These are phyloP conservation scores for Trichophyton mentagrophytes DNA, from an alignment of 2,329 filamentous ascomycete species.

Conservation along the genomic window DNA sequence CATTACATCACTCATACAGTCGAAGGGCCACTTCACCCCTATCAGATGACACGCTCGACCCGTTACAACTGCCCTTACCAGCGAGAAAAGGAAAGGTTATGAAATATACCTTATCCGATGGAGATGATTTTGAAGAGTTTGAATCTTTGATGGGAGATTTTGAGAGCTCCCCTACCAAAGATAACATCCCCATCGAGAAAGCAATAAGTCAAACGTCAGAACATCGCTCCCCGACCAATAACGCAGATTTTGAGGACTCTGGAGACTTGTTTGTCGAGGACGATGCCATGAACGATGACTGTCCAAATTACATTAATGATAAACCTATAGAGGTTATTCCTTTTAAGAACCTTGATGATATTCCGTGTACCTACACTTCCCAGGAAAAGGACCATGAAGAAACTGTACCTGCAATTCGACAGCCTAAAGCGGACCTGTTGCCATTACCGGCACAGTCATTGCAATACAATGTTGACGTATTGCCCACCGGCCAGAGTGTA, in stretches of 20 bases:
- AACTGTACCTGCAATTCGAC: not conserved
- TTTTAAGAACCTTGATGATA: not conserved
- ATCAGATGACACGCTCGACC: not conserved
- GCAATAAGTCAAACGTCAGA: not conserved
- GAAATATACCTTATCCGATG: not conserved
- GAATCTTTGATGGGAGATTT: not conserved
- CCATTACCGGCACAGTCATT: not conserved
- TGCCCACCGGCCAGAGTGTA: not conserved
- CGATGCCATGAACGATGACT: not conserved
- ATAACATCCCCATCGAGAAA: not conserved
- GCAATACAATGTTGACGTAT: not conserved
- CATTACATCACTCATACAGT: not conserved
- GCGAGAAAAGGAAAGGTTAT: not conserved
- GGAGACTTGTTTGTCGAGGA: not conserved
- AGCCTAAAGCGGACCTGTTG: not conserved
- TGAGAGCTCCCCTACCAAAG: not conserved
- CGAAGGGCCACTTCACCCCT: not conserved
- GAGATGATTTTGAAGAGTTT: not conserved
- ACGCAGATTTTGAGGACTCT: not conserved
- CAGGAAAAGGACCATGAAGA: not conserved
- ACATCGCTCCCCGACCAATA: not conserved
- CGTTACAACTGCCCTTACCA: not conserved
- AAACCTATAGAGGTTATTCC: not conserved
- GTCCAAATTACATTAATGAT: not conserved
- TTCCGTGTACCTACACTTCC: not conserved